Evolutionary conservation across 2,329 filamentous ascomycete species (phyloP), one percentile per base, ranked within the genome.

Genomic region (Ceratocystis eucalypticola): DNA sequence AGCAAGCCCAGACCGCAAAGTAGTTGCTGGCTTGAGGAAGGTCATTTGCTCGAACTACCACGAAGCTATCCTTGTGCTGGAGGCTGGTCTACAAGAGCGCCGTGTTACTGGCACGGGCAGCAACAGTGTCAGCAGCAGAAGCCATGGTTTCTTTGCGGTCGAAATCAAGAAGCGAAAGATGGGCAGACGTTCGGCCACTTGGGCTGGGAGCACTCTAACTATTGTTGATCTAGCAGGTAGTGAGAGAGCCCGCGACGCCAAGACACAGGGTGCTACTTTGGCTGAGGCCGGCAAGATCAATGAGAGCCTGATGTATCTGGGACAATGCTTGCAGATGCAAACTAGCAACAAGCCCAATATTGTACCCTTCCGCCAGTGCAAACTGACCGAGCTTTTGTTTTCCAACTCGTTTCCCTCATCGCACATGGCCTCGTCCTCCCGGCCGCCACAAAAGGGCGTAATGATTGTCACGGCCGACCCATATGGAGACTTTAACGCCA

Each of bases 221-320:
- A 87, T 97, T 69, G 93, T 96, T 59, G 93, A 97, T 74, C 79
- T 97, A 64, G 93, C 93, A 20, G 93, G 92, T 15, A 97, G 94
- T 69, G 94, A 99, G 76, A 86, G 94, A 68, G 93, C 93, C 17
- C 84, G 92, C 68, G 91, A 94, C 69, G 92, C 94, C 30, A 96
- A 96, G 80, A 97, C 94, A 0, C 89, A 91, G 0, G 94, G 94
- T 12, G 87, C 91, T 3, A 96, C 93, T 0, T 82, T 99, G 15
- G 93, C 89, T 0, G 94, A 99, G 77, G 94, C 93, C 45, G 94
- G 94, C 65, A 97, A 97, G 77, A 99, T 99, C 74, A 99, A 99
- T 73, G 92, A 96, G 75, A 96, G 90, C 73, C 78, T 99, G 73
- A 99, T 99, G 94, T 97, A 96, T 74, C 82, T 99, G 1, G 94